phyloP scores from a whole-genome alignment of 2,329 filamentous ascomycete species.

The Graphium sp. region DNA sequence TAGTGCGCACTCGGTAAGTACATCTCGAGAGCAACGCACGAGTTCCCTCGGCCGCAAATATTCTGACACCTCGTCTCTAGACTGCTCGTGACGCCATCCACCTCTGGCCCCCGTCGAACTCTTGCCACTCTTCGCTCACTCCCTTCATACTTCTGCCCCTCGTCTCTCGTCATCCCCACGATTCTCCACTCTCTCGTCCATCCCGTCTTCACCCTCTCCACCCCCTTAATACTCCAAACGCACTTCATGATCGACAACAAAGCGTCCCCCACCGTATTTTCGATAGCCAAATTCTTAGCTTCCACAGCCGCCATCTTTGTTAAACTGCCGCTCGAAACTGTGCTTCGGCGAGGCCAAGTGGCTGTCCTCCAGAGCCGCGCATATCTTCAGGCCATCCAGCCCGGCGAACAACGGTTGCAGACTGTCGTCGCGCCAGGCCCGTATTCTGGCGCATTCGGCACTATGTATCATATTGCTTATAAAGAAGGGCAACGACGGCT shows the following conservation, averaged over 20 bases:
- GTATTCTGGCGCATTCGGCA: constrained; percentile 78
- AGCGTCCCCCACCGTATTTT: constrained; percentile 66
- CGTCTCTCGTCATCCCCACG: constrained; percentile 63
- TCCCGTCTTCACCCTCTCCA: constrained; percentile 64
- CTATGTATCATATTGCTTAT: constrained; percentile 71
- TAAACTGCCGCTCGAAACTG: constrained; percentile 81
- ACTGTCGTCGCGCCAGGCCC: constrained; percentile 67
- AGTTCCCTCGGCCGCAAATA: constrained; percentile 9
- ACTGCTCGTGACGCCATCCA: constrained; percentile 71
- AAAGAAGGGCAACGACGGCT: constrained; percentile 53
- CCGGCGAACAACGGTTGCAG: constrained; percentile 29
- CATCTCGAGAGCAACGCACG: too few species aligned
- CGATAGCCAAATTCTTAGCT: constrained; percentile 63
- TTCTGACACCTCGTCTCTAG: constrained; percentile 20
- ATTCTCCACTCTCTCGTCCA: constrained; percentile 74
- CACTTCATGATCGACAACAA: constrained; percentile 71
- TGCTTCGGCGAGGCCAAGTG: constrained; percentile 77
- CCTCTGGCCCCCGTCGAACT: constrained; percentile 58
- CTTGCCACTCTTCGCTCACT: constrained; percentile 62
- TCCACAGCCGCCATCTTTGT: constrained; percentile 68
- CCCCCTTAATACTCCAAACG: constrained; percentile 73
- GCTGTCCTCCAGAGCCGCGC: constrained; percentile 42
- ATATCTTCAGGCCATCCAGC: constrained; percentile 30
- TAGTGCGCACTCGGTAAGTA: constrained; percentile 63
- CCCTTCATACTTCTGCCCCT: constrained; percentile 58